Conservation (phyloP, 2,329 filamentous ascomycete species). For the Clonostachys sp. region DNA sequence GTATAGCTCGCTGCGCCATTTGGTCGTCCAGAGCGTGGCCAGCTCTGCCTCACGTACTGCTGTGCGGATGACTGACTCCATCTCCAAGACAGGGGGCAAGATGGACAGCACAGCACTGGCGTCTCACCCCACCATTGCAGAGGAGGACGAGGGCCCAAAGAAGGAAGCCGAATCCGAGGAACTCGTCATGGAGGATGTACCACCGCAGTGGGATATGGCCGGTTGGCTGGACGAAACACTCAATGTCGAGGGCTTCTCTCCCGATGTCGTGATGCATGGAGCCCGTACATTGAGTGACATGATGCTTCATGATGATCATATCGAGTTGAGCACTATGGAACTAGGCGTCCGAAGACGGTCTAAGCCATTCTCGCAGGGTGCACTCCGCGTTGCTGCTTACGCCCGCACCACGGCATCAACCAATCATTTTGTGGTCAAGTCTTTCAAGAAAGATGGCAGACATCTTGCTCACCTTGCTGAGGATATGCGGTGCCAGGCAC, state of each 20-base stretch:
- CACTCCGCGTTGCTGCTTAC: constrained; percentile 24
- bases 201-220: constrained; percentile 15
- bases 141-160: neutral
- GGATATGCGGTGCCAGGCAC: constrained; percentile 29
- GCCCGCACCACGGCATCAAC: constrained; percentile 18
- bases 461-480: constrained; percentile 21
- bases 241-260: constrained; percentile 18
- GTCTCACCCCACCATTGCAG: neutral
- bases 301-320: constrained; percentile 26
- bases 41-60: constrained; percentile 21
- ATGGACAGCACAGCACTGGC: neutral
- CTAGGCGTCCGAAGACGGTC: constrained; percentile 21
- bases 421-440: constrained; percentile 26
- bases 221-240: constrained; percentile 21
- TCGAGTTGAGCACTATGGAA: constrained; percentile 21
- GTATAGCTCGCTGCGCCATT: constrained; percentile 13
- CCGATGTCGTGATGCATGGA: constrained; percentile 17
- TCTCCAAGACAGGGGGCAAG: neutral
- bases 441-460: constrained; percentile 16
- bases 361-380: constrained; percentile 23
- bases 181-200: constrained; percentile 8
- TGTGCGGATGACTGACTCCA: constrained; percentile 7
- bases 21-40: constrained; percentile 20
- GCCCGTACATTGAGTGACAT: constrained; percentile 23
- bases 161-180: no score